phyloP scores from a whole-genome alignment of 2,329 filamentous ascomycete species.

The Cercospora citrullina region DNA sequence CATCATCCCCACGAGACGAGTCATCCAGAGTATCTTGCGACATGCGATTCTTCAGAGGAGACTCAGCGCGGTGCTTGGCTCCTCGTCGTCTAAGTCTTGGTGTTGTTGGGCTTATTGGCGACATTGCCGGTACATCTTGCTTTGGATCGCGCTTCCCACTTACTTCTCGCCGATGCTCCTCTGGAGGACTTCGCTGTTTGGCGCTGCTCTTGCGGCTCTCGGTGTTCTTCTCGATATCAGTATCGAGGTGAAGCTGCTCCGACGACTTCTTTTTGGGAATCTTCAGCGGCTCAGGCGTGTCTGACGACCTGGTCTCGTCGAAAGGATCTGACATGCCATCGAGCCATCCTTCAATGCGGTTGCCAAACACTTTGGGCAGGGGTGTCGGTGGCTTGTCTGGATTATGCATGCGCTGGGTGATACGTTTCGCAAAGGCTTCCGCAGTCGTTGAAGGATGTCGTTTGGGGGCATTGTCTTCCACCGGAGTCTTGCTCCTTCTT shows the following conservation, averaged over 20 bases:
- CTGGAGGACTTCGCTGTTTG: constrained; percentile 25
- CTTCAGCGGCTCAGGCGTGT: constrained; percentile 36
- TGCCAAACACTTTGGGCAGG: constrained; percentile 47
- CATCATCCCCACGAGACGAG: constrained; percentile 11
- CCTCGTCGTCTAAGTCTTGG: constrained; percentile 40
- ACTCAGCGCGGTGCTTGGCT: constrained; percentile 42
- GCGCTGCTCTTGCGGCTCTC: constrained; percentile 26
- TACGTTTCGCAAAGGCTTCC: constrained; percentile 27
- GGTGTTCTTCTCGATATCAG: constrained; percentile 15
- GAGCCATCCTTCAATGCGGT: constrained; percentile 63
- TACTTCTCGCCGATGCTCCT: constrained; percentile 23
- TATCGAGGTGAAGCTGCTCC: constrained; percentile 14
- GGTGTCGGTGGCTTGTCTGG: constrained; percentile 24
- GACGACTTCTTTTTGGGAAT: constrained; percentile 29
- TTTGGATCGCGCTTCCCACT: constrained; percentile 14
- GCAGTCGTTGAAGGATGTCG: constrained; percentile 27
- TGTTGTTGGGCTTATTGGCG: constrained; percentile 18
- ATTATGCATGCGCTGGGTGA: constrained; percentile 27
- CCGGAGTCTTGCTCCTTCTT: constrained; percentile 20
- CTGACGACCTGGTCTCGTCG: constrained; percentile 40
- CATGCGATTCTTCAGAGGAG: constrained; percentile 42
- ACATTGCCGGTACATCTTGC: neutral
- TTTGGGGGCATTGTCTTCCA: constrained; percentile 12
- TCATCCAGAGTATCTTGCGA: constrained; percentile 21
- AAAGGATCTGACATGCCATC: constrained; percentile 43